phyloP scores from a whole-genome alignment of 306 rosid species.

The Hippophae tibetana region DNA sequence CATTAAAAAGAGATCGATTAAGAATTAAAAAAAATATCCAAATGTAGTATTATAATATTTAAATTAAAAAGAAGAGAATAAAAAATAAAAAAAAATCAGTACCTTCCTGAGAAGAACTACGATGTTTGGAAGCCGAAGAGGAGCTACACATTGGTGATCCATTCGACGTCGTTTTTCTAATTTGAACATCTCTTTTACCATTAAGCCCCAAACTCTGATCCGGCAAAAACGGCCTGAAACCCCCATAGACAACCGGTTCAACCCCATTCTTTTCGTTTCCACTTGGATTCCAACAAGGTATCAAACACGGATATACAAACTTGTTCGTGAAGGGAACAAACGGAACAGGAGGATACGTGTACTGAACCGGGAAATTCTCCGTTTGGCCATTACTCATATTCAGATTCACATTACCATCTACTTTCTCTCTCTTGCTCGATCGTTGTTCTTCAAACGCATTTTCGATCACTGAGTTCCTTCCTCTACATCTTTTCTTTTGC shows the following conservation, averaged over 20 bases:
- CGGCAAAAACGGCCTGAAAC: conserved; percentile 23
- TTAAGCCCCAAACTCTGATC: neutral
- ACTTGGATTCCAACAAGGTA: conserved; percentile 28
- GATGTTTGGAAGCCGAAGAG: conserved; percentile 37
- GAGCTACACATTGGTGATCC: conserved; percentile 47
- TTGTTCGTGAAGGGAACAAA: conserved; percentile 27
- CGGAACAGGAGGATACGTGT: conserved; percentile 18
- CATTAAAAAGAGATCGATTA: no score
- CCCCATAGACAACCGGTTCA: conserved; percentile 16
- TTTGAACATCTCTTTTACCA: conserved; percentile 11
- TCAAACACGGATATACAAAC: conserved; percentile 21
- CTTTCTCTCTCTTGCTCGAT: conserved; percentile 24
- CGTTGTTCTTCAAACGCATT: conserved; percentile 2
- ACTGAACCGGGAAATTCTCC: conserved; percentile 8
- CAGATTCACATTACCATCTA: conserved; percentile 10
- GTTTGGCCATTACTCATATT: conserved; percentile 10
- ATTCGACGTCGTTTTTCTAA: conserved; percentile 23
- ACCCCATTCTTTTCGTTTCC: conserved; percentile 1
- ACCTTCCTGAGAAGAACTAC: conserved; percentile 56
- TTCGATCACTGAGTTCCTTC: conserved; percentile 4
- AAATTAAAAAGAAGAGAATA: neutral
- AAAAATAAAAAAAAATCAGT: neutral
- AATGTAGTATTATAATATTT: no score
- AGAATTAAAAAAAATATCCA: no score
- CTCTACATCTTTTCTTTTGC: conserved; percentile 23